These are phyloP conservation scores for Sarcocystis neurona DNA, from an alignment of 169 alveolate species.

Conservation along the genomic window DNA sequence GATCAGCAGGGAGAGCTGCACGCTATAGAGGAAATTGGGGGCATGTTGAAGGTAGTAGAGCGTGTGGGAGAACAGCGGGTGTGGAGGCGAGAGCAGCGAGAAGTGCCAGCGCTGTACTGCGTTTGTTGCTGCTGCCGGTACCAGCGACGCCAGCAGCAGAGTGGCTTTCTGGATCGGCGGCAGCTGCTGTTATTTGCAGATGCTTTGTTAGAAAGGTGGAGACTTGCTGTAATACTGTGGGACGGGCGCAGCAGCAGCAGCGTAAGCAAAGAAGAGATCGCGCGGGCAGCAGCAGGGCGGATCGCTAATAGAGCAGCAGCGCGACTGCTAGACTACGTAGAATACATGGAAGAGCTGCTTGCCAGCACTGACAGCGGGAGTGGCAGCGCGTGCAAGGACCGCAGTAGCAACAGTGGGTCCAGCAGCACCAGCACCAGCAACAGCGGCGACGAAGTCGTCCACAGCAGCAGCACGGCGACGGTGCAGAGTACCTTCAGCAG, in stretches of 20 bases:
- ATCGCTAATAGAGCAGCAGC: slow-evolving; percentile 14
- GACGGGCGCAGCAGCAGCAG: slow-evolving; percentile 1
- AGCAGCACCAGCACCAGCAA: too few relatives aligned
- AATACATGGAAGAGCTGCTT: background rate
- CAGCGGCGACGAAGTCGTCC: too few relatives aligned
- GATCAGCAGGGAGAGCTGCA: background rate
- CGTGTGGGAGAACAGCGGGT: background rate
- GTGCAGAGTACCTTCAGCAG: too few relatives aligned
- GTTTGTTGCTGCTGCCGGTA: slow-evolving; percentile 32
- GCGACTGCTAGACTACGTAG: background rate
- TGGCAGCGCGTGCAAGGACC: background rate
- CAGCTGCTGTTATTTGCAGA: slow-evolving; percentile 7
- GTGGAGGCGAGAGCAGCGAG: background rate
- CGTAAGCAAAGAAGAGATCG: background rate
- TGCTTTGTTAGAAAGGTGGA: slow-evolving; percentile 26
- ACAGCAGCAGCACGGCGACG: too few relatives aligned
- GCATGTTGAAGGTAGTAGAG: background rate
- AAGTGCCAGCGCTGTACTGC: slow-evolving; percentile 22
- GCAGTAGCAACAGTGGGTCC: background rate
- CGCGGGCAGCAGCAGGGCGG: slow-evolving; percentile 8
- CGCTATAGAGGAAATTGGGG: background rate
- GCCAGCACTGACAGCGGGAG: background rate
- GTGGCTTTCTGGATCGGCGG: background rate
- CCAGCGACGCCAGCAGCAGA: background rate
- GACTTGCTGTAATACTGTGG: background rate